A percentile compares a stretch with the other conserved stretches of the same genome.
phyloP scores from a whole-genome alignment of 192 early-diverging fungal species.

The Pilobolus umbonatus region DNA sequence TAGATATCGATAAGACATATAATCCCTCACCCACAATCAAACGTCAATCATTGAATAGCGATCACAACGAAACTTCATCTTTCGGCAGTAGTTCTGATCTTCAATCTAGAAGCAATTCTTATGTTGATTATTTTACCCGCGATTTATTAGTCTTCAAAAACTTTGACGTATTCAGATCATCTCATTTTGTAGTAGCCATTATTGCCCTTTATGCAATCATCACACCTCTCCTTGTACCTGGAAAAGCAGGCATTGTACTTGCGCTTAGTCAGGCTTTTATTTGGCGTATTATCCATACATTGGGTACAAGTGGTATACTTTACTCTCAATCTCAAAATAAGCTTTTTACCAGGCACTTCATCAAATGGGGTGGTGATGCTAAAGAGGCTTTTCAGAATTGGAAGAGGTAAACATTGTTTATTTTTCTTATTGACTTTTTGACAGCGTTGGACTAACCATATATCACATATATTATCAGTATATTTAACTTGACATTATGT shows the following conservation, averaged over 20 bases:
- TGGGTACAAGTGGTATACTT: slow-evolving; percentile 72
- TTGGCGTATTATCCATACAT: slow-evolving; percentile 86
- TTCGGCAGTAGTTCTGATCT: background rate
- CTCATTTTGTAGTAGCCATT: slow-evolving; percentile 75
- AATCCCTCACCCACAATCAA: slow-evolving; percentile 40
- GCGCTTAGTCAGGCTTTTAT: slow-evolving; percentile 68
- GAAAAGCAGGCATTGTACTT: slow-evolving; percentile 38
- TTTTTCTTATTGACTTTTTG: slow-evolving; percentile 8
- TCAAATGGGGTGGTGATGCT: slow-evolving; percentile 86
- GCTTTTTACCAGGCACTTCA: slow-evolving; percentile 86
- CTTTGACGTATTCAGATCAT: slow-evolving; percentile 83
- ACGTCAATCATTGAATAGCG: slow-evolving; percentile 20
- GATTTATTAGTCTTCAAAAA: slow-evolving; percentile 90
- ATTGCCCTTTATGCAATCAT: slow-evolving; percentile 72
- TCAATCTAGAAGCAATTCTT: slow-evolving; percentile 39
- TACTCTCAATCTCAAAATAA: slow-evolving; percentile 75
- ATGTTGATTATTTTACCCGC: slow-evolving; percentile 69
- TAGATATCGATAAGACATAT: slow-evolving; percentile 61
- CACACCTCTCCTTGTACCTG: slow-evolving; percentile 51
- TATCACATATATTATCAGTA: no score
- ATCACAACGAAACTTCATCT: no score
- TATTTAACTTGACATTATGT: slow-evolving; percentile 86
- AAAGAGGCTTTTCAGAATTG: slow-evolving; percentile 91
- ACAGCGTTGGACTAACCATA: no score
- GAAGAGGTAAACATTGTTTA: slow-evolving; percentile 61